phyloP scores from a whole-genome alignment of 108 stramenopile genomes.

The Phaeodactylum tricornutum region DNA sequence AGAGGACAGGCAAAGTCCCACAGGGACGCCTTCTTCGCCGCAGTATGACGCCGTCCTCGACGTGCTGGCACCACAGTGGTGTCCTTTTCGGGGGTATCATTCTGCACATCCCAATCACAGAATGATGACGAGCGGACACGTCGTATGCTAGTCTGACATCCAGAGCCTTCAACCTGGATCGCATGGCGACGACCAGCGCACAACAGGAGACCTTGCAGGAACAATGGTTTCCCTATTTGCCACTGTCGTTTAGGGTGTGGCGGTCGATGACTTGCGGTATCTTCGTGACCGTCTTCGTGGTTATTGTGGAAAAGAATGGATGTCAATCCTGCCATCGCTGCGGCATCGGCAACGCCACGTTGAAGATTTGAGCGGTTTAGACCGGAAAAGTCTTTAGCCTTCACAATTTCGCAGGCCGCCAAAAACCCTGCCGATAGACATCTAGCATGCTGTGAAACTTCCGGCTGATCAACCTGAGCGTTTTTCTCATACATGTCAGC shows the following conservation, averaged over 20 bases:
- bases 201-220: conserved; percentile 53
- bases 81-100: conserved; percentile 5
- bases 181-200: conserved; percentile 73
- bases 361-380: conserved; percentile 27
- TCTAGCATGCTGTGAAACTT: conserved; percentile 48
- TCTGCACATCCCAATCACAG: conserved; percentile 51
- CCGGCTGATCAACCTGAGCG: conserved; percentile 50
- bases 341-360: conserved; percentile 59
- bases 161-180: conserved; percentile 50
- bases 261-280: background rate
- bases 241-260: conserved; percentile 55
- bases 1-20: conserved; percentile 49
- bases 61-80: conserved; percentile 2
- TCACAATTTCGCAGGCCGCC: conserved; percentile 25
- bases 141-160: conserved; percentile 37
- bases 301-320: conserved; percentile 64
- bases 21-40: conserved; percentile 15
- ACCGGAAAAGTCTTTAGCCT: conserved; percentile 6
- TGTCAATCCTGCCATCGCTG: conserved; percentile 65
- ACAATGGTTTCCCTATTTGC: conserved; percentile 50
- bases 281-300: conserved; percentile 21
- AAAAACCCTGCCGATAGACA: conserved; percentile 55
- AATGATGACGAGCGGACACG: conserved; percentile 38
- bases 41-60: conserved; percentile 7
- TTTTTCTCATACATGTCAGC: conserved; percentile 68